phyloP scores from a whole-genome alignment of 2,329 filamentous ascomycete genomes.

The Penicillium sp. region DNA sequence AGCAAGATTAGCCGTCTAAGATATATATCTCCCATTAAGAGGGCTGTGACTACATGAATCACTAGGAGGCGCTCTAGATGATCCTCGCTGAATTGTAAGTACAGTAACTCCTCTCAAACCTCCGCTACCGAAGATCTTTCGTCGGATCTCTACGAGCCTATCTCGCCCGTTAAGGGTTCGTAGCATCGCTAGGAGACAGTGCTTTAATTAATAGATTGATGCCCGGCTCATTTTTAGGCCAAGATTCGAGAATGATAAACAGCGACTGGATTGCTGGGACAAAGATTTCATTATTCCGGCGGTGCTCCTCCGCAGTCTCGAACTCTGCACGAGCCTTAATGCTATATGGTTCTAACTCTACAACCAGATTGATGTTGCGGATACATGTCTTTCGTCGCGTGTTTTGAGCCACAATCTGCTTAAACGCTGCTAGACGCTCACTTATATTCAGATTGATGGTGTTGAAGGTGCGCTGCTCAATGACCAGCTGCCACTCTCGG shows the following conservation, averaged over 20 bases:
- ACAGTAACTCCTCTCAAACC: background rate
- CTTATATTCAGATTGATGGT: background rate
- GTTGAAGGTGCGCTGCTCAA: background rate
- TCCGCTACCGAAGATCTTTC: background rate
- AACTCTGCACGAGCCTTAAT: background rate
- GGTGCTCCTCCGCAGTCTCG: background rate
- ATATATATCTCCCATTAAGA: background rate
- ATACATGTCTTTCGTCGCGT: background rate
- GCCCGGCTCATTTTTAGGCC: background rate
- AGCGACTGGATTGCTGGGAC: background rate
- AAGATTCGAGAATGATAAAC: background rate
- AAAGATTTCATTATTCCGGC: background rate
- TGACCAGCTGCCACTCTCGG: background rate
- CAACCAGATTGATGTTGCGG: background rate
- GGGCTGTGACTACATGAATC: background rate
- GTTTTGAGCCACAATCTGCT: background rate
- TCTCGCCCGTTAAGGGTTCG: background rate
- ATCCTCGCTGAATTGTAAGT: background rate
- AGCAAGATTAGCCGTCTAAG: background rate
- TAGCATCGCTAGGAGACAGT: background rate
- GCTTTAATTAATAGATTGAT: background rate
- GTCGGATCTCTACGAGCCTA: background rate
- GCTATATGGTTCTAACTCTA: background rate
- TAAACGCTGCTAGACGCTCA: background rate
- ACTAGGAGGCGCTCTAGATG: background rate